phyloP scores from a whole-genome alignment of 2,329 filamentous ascomycete genomes.

The Ascochyta pisi region DNA sequence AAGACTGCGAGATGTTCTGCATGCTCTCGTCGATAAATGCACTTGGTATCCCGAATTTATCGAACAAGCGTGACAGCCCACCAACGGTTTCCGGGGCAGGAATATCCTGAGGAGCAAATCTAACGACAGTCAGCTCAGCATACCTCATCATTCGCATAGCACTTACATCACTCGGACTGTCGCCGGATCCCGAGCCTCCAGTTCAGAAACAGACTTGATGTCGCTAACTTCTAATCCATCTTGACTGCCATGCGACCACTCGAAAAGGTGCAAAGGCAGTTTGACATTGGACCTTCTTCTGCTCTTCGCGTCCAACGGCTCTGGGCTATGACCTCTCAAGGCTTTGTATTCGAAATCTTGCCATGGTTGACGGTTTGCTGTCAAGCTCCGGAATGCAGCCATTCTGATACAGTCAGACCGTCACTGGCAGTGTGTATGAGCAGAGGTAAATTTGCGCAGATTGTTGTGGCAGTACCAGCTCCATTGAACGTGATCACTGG shows the following conservation, averaged over 20 bases:
- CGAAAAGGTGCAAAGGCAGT: slow-evolving; percentile 28
- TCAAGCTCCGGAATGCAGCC: slow-evolving; percentile 21
- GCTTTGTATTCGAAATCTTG: slow-evolving; percentile 16
- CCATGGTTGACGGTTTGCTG: slow-evolving; percentile 20
- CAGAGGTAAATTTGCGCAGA: neutral
- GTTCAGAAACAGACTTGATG: slow-evolving; percentile 10
- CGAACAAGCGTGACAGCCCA: slow-evolving; percentile 26
- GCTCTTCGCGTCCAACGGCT: neutral
- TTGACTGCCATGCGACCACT: slow-evolving; percentile 26
- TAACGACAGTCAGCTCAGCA: slow-evolving; percentile 15
- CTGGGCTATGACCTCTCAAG: neutral
- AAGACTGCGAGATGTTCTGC: slow-evolving; percentile 37
- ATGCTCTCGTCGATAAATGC: slow-evolving; percentile 36
- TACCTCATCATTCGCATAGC: neutral
- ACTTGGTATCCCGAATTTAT: slow-evolving; percentile 30
- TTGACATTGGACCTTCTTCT: neutral
- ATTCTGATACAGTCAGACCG: slow-evolving; percentile 1
- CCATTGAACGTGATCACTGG: neutral
- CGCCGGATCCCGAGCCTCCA: slow-evolving; percentile 11
- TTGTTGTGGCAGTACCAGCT: neutral
- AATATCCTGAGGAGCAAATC: slow-evolving; percentile 34
- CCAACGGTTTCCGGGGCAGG: slow-evolving; percentile 17
- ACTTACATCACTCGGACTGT: slow-evolving; percentile 31
- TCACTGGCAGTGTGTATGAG: neutral
- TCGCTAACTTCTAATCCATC: slow-evolving; percentile 15